Conservation (phyloP, 805 yeast species). For the Nakazawaea anatomiae region DNA sequence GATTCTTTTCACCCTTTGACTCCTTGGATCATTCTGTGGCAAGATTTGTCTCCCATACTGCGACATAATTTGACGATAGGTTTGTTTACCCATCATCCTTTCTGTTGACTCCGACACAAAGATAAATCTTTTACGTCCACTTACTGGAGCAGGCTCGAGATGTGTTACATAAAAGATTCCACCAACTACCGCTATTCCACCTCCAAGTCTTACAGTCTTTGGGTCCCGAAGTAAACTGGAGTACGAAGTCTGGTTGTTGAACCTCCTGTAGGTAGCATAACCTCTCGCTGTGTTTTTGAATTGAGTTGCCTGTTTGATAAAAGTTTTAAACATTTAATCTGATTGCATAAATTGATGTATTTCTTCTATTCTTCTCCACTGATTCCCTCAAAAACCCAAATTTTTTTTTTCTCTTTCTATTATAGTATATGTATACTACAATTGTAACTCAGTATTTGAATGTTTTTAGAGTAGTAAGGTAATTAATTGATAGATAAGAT, state of each 20-base stretch:
- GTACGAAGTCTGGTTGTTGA: conserved; percentile 16
- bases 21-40: conserved; percentile 58
- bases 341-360: no score
- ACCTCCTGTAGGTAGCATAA: conserved; percentile 35
- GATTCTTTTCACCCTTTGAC: conserved; percentile 48
- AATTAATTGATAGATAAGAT: no score
- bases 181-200: conserved; percentile 26
- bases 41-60: conserved; percentile 50
- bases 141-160: conserved; percentile 76
- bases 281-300: neutral
- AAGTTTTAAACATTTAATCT: no score
- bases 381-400: no score
- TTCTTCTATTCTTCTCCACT: no score
- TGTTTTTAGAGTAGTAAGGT: no score
- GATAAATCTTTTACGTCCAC: conserved; percentile 66
- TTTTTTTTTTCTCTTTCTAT: neutral
- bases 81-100: conserved; percentile 49
- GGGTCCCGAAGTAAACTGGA: neutral
- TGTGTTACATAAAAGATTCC: conserved; percentile 40
- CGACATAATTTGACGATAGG: conserved; percentile 53
- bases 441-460: no score
- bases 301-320: neutral
- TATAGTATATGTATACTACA: no score
- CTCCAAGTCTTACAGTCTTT: conserved; percentile 18
- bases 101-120: conserved; percentile 68